Base-by-base conservation (phyloP, 73 alveolate genomes). In the Blepharisma stoltei region DNA sequence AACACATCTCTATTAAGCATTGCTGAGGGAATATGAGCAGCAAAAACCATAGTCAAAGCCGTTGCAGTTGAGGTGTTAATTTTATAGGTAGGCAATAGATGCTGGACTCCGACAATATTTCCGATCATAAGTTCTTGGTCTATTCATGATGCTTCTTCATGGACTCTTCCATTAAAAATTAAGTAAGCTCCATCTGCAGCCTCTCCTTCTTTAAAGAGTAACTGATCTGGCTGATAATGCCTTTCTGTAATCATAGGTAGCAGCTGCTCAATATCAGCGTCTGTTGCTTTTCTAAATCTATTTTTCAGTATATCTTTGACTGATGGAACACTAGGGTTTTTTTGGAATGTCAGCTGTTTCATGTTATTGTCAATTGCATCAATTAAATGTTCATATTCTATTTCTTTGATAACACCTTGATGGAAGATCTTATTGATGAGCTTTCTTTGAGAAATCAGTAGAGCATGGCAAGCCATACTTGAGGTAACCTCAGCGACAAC, bases 361-460 rank as follows among this genome's bases (percentile, higher is more conserved):
- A 60, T 60, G 73, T 60, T 60, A 14, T 60, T 60, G 46, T 60
- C 73, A 9, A 60, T 60, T 20, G 73, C 73, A 8, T 60, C 73
- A 25, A 60, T 60, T 25, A 60, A 25, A 25, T 60, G 73, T 47
- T 60, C 73, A 25, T 60, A 60, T 60, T 60, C 73, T 18, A 60
- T 8, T 25, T 60, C 73, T 60, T 60, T 60, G 14, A 60, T 60
- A 18, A 60, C 73, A 1, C 73, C 73, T 25, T 60, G 73, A 25
- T 60, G 73, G 73, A 60, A 60, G 73, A 60, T 60, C 46, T 60
- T 60, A 38, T 60, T 60, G 38, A 60, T 60, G 11, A 60, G 73
- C 45, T 60, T 60, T 11, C 73, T 14, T 60, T 60, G 73, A 25
- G 73, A n/a, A 9, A 60, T 60, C 14, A 60, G 4, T 25, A 60